Base-by-base conservation (phyloP, 805 yeast genomes). In the Cyberlindnera samutprakarnensis region DNA sequence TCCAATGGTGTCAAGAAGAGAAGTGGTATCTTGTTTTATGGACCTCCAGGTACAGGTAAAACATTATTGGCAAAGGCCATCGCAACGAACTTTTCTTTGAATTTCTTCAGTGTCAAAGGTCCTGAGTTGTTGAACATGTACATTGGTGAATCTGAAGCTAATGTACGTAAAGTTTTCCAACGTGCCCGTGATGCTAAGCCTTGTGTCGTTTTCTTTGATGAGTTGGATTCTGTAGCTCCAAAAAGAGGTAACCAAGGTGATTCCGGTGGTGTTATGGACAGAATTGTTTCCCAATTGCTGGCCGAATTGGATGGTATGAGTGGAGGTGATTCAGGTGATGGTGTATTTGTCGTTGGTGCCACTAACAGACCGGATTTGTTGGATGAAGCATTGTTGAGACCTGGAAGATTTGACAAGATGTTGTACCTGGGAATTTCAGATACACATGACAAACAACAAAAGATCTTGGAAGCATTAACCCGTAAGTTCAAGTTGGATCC, bases 31-130 rank as follows among this genome's bases (percentile, higher is more conserved):
- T 60, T 92, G 41, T 87, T 92, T 54, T 92, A 92, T 59, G 98
- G 98, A 0, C 98, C 98, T 0, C 98, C 98, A 0, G 98, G 98
- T 16, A 92, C 98, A 0, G 98, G 98, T 46, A 92, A 92, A 54
- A 92, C 98, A 0, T 64, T 92, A 18, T 66, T 92, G 37, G 98
- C 98, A 10, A 92, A 92, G 56, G 97, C 97, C 0, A 92, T 92
- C 45, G 98, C 98, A 3, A 85, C 96, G 0, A 85, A 88, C 44
- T 92, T 90, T 56, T 82, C 96, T 4, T 66, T 92, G 41, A 92
- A 92, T 56, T 92, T 92, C 57, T 88, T 92, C 57, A 83, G 95
- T 44, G 96, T 92, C 12, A 92, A 92, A 55, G 98, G 98, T 16
- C 98, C 98, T 1, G 98, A 92, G 57, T 66, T 92, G 37, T 66